These are phyloP conservation scores for Kazachstania martiniae DNA, from an alignment of 805 yeast species.

Conservation along the genomic window DNA sequence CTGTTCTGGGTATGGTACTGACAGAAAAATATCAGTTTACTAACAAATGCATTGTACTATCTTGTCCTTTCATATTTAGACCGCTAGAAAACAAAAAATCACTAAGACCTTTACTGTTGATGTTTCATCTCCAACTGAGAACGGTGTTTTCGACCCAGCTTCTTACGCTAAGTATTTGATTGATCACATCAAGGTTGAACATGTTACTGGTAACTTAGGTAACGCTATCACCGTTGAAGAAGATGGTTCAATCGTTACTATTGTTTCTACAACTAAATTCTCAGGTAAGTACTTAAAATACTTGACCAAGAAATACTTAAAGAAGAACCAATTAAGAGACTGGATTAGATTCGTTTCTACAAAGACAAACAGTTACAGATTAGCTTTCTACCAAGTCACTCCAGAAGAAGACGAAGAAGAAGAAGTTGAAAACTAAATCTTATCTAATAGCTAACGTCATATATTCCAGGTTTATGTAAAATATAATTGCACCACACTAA, in stretches of 20 bases:
- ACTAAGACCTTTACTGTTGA: constrained; percentile 90
- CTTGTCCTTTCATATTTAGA: constrained; percentile 33
- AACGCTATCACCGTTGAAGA: constrained; percentile 84
- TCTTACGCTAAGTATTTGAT: constrained; percentile 95
- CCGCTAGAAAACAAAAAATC: constrained; percentile 73
- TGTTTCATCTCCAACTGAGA: constrained; percentile 93
- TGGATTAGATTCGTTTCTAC: constrained; percentile 98
- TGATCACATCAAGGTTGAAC: constrained; percentile 99
- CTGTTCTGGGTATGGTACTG: no score
- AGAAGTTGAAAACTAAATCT: constrained; percentile 56
- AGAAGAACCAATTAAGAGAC: constrained; percentile 99
- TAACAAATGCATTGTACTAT: constrained; percentile 3
- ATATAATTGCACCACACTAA: no score
- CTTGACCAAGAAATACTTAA: constrained; percentile 98
- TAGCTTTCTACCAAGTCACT: constrained; percentile 98
- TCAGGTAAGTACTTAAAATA: constrained; percentile 99
- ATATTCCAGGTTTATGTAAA: no score
- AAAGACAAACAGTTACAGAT: constrained; percentile 90
- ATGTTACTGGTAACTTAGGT: constrained; percentile 94
- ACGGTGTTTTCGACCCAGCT: constrained; percentile 95
- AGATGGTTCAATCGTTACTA: constrained; percentile 81
- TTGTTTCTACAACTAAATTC: constrained; percentile 85
- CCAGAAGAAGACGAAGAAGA: constrained; percentile 89
- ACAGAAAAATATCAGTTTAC: no score
- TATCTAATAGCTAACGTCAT: no score